Evolutionary conservation across 1,284 basidiomycete genomes (phyloP).

Genomic region (Trametes pubescens): DNA sequence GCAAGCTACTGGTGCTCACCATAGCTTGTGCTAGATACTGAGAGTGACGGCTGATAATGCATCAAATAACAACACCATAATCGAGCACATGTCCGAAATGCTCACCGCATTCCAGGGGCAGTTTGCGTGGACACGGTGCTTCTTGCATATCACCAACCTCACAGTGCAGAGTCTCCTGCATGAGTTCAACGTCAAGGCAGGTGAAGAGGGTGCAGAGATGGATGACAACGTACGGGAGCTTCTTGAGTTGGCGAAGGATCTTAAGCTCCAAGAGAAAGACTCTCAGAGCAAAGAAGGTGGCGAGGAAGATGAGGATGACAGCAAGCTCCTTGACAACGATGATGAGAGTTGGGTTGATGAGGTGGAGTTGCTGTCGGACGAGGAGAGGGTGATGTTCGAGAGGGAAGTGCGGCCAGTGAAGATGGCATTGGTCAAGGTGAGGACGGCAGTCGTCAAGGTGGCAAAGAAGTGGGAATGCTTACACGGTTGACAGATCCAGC

Average conservation of each 20-base stretch:
- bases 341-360: slow-evolving; percentile 27
- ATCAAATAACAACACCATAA: slow-evolving; percentile 44
- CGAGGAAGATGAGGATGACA: slow-evolving; percentile 11
- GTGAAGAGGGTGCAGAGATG: background rate
- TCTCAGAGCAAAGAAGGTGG: background rate
- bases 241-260: background rate
- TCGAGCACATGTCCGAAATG: slow-evolving; percentile 36
- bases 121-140: slow-evolving; percentile 41
- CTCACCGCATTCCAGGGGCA: slow-evolving; percentile 32
- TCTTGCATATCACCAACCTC: slow-evolving; percentile 45
- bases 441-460: background rate
- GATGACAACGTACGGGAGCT: background rate
- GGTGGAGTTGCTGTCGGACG: slow-evolving; percentile 12
- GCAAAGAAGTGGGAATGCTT: too few relatives aligned
- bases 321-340: too few relatives aligned
- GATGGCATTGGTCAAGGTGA: slow-evolving; percentile 29
- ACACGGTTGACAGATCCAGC: slow-evolving; percentile 36
- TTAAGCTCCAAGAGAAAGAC: too few relatives aligned
- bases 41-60: slow-evolving; percentile 44
- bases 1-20: too few relatives aligned
- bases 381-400: slow-evolving; percentile 19
- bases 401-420: slow-evolving; percentile 23
- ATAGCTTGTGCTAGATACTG: background rate
- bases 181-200: slow-evolving; percentile 23
- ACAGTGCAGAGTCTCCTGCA: slow-evolving; percentile 35